phyloP scores from a whole-genome alignment of 257 asterid genomes.

The Dorcoceras hygrometricum region DNA sequence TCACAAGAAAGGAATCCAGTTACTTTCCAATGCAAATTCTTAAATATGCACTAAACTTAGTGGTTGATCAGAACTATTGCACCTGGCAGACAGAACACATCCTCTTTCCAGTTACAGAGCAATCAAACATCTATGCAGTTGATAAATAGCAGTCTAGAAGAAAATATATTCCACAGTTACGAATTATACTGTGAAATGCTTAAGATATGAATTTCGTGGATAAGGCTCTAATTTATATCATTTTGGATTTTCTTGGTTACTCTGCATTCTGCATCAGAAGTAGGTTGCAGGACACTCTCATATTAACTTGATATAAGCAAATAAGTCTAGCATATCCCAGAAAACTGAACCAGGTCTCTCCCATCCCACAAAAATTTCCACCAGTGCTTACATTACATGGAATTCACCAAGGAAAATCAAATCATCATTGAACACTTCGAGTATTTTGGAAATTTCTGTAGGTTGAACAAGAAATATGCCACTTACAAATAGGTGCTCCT shows the following conservation, averaged over 20 bases:
- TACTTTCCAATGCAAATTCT: background rate
- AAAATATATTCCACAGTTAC: too few relatives aligned
- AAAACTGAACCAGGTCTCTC: background rate
- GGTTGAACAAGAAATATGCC: constrained; percentile 4
- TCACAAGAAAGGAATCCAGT: constrained; percentile 6
- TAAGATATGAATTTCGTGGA: too few relatives aligned
- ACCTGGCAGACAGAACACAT: background rate
- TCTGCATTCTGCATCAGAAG: background rate
- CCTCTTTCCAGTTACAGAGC: background rate
- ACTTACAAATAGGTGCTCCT: constrained; percentile 56
- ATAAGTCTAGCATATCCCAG: background rate
- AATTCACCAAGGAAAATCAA: too few relatives aligned
- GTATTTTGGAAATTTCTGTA: constrained; percentile 26
- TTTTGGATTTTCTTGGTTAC: background rate
- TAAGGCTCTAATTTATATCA: too few relatives aligned
- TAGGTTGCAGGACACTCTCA: background rate
- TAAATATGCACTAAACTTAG: background rate
- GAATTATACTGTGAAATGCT: background rate
- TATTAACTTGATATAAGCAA: background rate
- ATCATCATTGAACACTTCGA: background rate
- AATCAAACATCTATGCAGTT: background rate
- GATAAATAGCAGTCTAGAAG: background rate
- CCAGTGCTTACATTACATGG: background rate
- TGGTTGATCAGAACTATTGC: background rate
- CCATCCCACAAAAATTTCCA: background rate